Evolutionary conservation across 768 basidiomycete species (phyloP), one percentile per base, ranked within the genome.

Genomic region (Pleurotus tuber-regium): DNA sequence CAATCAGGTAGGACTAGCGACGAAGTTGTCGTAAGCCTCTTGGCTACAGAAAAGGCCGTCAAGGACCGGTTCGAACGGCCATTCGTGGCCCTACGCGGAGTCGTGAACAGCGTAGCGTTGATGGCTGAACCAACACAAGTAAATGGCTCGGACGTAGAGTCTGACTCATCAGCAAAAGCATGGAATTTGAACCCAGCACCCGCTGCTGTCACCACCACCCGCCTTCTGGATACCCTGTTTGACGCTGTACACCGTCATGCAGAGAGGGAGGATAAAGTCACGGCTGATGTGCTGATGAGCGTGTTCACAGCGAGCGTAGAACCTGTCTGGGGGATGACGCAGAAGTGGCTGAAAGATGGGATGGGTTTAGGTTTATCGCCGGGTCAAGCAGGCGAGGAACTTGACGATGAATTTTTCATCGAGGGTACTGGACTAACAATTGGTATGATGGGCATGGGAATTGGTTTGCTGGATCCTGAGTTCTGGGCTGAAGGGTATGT

Each of bases 351-450:
- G 47, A 76, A 72, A 41, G 76, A 86, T 57, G 90, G 90, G 0
- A 87, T 87, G 83, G 82, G 82, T 3, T 61, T 76, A 8, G 68
- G 71, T 7, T 56, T 73, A 52, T 65, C 70, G 39, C 50, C 68
- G 52, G 59, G 71, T 51, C 55, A 58, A 10, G n/a, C n/a, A n/a
- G 62, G 61, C 31, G 59, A 58, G 16, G 62, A 63, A 4, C 70
- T 86, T 1, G 83, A 86, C 16, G 84, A 85, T 9, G 90, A 93
- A 59, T 91, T 91, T 67, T 92, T 92, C 65, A 81, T 93, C 40
- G 86, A 87, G 60, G 78, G 80, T 54, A 89, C 79, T 59, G 84
- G 82, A 16, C 70, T 88, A 38, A 75, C 74, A 0, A 52, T 74
- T 43, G 77, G 77, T 33, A 73, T 74, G 61, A 67, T 73, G 61